A percentile compares a stretch with the other conserved stretches of the same genome.
These are phyloP conservation scores for Narthecium ossifragum DNA, from an alignment of 106 monocot genomes.

Conservation along the genomic window DNA sequence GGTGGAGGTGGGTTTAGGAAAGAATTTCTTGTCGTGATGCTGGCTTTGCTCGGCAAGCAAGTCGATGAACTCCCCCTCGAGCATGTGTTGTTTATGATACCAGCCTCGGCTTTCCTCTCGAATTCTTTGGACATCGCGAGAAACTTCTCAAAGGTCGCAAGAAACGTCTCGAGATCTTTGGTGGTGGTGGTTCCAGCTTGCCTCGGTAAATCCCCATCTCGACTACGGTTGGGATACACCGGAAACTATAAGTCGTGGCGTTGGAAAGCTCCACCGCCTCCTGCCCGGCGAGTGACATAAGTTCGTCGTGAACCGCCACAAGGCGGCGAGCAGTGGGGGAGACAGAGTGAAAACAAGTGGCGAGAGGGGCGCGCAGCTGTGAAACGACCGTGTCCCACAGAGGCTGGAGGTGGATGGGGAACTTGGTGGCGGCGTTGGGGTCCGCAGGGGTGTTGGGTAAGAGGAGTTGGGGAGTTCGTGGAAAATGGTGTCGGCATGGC, in stretches of 20 bases:
- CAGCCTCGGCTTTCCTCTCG: conserved; percentile 9
- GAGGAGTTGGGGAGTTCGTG: conserved; percentile 28
- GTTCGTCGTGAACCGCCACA: conserved; percentile 43
- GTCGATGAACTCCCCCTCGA: conserved; percentile 32
- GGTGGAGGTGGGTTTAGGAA: too few relatives aligned
- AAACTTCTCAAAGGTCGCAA: conserved; percentile 4
- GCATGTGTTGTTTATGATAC: conserved; percentile 30
- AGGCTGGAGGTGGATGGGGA: conserved; percentile 45
- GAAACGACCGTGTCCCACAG: conserved; percentile 19
- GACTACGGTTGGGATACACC: conserved; percentile 27
- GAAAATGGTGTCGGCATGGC: conserved; percentile 17
- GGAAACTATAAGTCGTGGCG: conserved; percentile 27
- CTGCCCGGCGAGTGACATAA: conserved; percentile 32
- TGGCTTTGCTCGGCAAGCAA: conserved; percentile 8
- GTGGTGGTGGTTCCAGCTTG: neutral
- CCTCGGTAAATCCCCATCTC: conserved; percentile 1
- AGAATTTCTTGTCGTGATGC: conserved; percentile 9
- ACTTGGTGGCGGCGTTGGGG: conserved; percentile 16
- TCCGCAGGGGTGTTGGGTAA: conserved; percentile 19
- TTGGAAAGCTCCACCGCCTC: conserved; percentile 9
- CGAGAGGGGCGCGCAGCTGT: conserved; percentile 12
- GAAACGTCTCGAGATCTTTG: neutral
- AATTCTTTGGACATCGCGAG: conserved; percentile 2
- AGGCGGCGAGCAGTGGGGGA: conserved; percentile 22
- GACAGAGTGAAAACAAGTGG: conserved; percentile 26